Conservation (phyloP, 805 yeast species). For the Gaillardinia entomophila region DNA sequence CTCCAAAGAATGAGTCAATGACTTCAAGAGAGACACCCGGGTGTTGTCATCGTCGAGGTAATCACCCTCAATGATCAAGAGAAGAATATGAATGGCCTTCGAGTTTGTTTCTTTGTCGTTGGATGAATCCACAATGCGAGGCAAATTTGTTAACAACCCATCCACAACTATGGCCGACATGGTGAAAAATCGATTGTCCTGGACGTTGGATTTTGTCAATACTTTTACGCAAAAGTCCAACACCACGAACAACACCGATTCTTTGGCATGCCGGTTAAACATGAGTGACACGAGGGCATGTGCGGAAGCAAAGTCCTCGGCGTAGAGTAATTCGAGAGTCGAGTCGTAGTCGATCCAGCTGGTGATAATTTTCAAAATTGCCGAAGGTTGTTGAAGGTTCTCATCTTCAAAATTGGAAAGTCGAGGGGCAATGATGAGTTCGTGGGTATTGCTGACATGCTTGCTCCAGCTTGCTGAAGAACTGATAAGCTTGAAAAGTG, state of each 20-base stretch:
- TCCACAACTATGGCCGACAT: constrained; percentile 56
- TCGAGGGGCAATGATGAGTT: constrained; percentile 56
- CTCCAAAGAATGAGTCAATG: constrained; percentile 57
- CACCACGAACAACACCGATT: constrained; percentile 51
- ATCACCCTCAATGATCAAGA: constrained; percentile 50
- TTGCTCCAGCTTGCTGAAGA: constrained; percentile 51
- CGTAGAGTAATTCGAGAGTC: constrained; percentile 46
- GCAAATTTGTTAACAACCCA: constrained; percentile 45
- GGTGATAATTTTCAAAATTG: constrained; percentile 61
- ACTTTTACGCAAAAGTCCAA: constrained; percentile 49
- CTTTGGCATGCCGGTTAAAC: constrained; percentile 55
- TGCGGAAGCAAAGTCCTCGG: constrained; percentile 52
- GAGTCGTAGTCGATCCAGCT: constrained; percentile 43
- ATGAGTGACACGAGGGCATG: constrained; percentile 52
- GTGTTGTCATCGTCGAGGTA: constrained; percentile 52
- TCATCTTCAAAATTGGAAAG: constrained; percentile 63
- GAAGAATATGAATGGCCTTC: constrained; percentile 46
- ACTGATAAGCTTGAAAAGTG: constrained; percentile 50
- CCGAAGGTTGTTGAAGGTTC: constrained; percentile 78
- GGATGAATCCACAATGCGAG: constrained; percentile 40
- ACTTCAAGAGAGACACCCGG: constrained; percentile 45
- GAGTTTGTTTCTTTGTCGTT: constrained; percentile 42
- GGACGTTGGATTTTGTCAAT: constrained; percentile 29
- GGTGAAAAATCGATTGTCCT: constrained; percentile 38
- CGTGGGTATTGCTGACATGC: constrained; percentile 46